Conservation (phyloP, 805 yeast species). For the Candida boleticola region DNA sequence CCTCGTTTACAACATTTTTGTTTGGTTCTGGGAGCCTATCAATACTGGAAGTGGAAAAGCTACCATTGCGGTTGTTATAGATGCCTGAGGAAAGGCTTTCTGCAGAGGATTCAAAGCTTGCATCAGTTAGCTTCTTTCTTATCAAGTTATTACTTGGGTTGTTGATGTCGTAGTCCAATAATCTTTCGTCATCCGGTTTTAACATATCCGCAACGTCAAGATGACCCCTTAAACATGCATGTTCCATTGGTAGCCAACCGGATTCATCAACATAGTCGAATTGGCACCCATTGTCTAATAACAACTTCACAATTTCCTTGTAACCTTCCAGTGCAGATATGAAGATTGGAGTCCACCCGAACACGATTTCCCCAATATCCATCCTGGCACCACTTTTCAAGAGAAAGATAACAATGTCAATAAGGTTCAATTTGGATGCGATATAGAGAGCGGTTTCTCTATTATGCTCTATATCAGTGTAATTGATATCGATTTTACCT, state of each 20-base stretch:
- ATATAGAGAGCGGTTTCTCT: slow-evolving; percentile 81
- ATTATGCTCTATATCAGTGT: slow-evolving; percentile 52
- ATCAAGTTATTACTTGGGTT: slow-evolving; percentile 33
- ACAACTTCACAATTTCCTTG: slow-evolving; percentile 49
- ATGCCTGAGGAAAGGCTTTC: neutral
- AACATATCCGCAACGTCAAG: slow-evolving; percentile 63
- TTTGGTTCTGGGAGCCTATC: slow-evolving; percentile 37
- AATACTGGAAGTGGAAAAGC: slow-evolving; percentile 28
- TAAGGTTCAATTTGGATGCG: slow-evolving; percentile 64
- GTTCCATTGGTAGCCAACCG: slow-evolving; percentile 98
- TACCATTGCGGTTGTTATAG: slow-evolving; percentile 7
- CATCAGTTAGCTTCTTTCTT: slow-evolving; percentile 11
- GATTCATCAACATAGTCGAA: slow-evolving; percentile 66
- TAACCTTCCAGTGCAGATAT: slow-evolving; percentile 87
- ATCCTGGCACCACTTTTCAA: slow-evolving; percentile 63
- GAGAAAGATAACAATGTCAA: slow-evolving; percentile 52
- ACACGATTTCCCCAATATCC: slow-evolving; percentile 72
- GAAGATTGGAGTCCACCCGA: slow-evolving; percentile 94
- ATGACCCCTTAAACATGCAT: slow-evolving; percentile 89
- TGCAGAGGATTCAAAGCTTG: neutral
- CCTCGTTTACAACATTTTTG: slow-evolving; percentile 31
- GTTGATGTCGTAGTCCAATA: slow-evolving; percentile 35
- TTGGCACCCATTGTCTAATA: slow-evolving; percentile 54
- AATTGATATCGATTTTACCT: slow-evolving; percentile 64
- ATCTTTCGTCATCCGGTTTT: slow-evolving; percentile 42